Conservation (phyloP, 108 stramenopile species). For the Fragilaria crotonensis region DNA sequence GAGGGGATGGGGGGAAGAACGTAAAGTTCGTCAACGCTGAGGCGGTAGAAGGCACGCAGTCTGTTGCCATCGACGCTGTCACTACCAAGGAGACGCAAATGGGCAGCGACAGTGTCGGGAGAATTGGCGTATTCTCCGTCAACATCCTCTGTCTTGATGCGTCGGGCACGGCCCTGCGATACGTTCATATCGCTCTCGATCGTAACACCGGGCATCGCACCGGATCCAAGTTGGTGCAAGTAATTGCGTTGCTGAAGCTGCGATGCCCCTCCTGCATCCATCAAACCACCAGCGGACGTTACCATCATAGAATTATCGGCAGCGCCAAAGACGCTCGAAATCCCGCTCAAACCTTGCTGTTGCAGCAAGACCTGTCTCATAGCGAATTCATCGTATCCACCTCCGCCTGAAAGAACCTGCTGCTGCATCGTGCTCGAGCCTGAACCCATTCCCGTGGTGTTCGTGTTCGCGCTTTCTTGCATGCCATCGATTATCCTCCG, state of each 20-base stretch:
- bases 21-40: constrained; percentile 64
- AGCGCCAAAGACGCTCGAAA: constrained; percentile 5
- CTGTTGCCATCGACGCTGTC: constrained; percentile 51
- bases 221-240: background rate
- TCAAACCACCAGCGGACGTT: background rate
- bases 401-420: background rate
- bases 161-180: constrained; percentile 17
- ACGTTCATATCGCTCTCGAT: background rate
- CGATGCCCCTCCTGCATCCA: constrained; percentile 20
- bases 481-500: constrained; percentile 25
- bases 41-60: constrained; percentile 59
- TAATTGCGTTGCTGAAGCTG: background rate
- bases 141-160: constrained; percentile 26
- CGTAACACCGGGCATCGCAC: background rate
- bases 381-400: background rate
- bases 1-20: constrained; percentile 69
- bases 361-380: constrained; percentile 29
- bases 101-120: constrained; percentile 37
- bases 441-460: no score
- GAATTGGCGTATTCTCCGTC: constrained; percentile 27
- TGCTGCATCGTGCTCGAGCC: background rate
- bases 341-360: constrained; percentile 15
- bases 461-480: background rate
- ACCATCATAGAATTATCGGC: background rate
- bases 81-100: constrained; percentile 53